These are phyloP conservation scores for Chaetomium fimeti DNA, from an alignment of 495 filamentous ascomycete genomes.

Conservation along the genomic window DNA sequence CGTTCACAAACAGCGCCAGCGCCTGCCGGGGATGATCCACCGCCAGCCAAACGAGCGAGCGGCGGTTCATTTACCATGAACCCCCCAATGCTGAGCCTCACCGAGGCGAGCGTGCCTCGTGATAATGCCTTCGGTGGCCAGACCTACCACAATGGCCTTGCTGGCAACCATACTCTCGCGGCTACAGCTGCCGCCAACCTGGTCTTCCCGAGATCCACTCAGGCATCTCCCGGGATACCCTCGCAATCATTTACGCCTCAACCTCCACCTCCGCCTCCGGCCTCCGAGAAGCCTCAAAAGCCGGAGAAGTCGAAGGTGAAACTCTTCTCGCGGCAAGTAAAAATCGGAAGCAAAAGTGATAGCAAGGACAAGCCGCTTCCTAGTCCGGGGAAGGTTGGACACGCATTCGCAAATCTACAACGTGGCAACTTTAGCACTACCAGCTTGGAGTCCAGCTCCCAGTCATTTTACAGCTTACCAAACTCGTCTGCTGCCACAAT, in stretches of 20 bases:
- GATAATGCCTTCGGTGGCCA: constrained; percentile 54
- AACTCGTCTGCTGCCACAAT: constrained; percentile 87
- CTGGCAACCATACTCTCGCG: constrained; percentile 64
- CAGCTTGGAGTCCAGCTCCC: constrained; percentile 67
- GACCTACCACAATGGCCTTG: constrained; percentile 63
- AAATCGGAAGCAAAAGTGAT: constrained; percentile 73
- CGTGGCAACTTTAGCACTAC: constrained; percentile 74
- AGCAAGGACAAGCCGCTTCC: constrained; percentile 68
- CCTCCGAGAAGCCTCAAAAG: constrained; percentile 65
- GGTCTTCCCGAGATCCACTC: constrained; percentile 69
- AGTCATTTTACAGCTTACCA: constrained; percentile 75
- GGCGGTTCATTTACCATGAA: constrained; percentile 53
- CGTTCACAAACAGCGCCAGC: constrained; percentile 67
- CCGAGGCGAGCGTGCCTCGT: constrained; percentile 54
- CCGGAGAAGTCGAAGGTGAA: constrained; percentile 87
- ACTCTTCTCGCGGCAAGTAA: constrained; percentile 85
- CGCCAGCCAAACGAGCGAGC: constrained; percentile 42
- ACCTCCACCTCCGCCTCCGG: constrained; percentile 37
- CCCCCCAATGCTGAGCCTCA: constrained; percentile 57
- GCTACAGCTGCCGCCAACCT: constrained; percentile 82
- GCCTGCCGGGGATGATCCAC: constrained; percentile 39
- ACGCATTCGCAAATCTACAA: constrained; percentile 58
- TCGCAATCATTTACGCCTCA: constrained; percentile 31
- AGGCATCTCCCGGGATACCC: constrained; percentile 50
- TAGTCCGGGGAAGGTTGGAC: constrained; percentile 76